These are phyloP conservation scores for Silene noctiflora DNA, from an alignment of 179 eudicot genomes.

Conservation along the genomic window DNA sequence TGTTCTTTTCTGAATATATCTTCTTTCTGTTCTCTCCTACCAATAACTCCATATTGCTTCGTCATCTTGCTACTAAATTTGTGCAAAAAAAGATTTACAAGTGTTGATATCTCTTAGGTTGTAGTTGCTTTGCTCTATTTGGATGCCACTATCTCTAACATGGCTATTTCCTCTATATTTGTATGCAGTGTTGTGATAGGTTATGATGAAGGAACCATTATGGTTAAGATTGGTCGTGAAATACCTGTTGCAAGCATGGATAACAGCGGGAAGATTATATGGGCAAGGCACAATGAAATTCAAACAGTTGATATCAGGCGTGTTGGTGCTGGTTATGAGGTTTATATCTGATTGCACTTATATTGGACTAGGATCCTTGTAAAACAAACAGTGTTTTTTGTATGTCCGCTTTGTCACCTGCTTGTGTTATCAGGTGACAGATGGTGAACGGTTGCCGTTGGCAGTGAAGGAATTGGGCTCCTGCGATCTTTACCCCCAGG, in stretches of 20 bases:
- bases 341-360: conserved; percentile 26
- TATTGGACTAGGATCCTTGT: not conserved
- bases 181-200: conserved; percentile 78
- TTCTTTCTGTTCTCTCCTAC: not conserved
- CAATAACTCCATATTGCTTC: not conserved
- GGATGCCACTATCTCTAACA: not conserved
- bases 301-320: conserved; percentile 92
- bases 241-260: conserved; percentile 99
- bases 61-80: not conserved
- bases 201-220: conserved; percentile 91
- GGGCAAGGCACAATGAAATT: conserved; percentile 97
- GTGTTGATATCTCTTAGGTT: not conserved
- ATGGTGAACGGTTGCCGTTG: conserved; percentile 92
- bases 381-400: not conserved
- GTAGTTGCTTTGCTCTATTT: not conserved
- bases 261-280: conserved; percentile 88
- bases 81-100: not conserved
- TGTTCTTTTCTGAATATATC: not conserved
- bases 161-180: conserved; percentile 8
- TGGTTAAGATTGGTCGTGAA: conserved; percentile 96
- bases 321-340: conserved; percentile 96
- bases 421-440: conserved; percentile 60
- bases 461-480: conserved; percentile 95
- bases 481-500: conserved; percentile 99
- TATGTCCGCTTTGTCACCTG: conserved; percentile 6